Conservation (phyloP, 108 stramenopile species). For the Nitzschia sp. region DNA sequence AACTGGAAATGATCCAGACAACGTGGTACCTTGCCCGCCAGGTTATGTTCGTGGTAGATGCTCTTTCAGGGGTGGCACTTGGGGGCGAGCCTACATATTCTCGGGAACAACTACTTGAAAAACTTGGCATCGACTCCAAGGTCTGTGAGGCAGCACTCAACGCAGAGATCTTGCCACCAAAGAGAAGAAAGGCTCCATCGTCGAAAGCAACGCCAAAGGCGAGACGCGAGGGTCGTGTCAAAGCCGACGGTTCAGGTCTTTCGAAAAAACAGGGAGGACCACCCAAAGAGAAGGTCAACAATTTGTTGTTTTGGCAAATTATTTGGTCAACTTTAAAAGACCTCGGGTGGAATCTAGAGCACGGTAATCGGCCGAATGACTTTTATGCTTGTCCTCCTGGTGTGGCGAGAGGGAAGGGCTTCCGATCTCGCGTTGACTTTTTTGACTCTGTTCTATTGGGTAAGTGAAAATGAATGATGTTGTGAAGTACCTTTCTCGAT, state of each 20-base stretch:
- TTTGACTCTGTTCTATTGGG: constrained; percentile 30
- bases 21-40: constrained; percentile 4
- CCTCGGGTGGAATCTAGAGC: constrained; percentile 27
- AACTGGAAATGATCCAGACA: neutral
- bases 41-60: neutral
- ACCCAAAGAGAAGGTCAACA: neutral
- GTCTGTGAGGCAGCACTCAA: neutral
- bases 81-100: neutral
- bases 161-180: neutral
- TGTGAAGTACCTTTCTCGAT: neutral
- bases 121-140: neutral
- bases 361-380: constrained; percentile 35
- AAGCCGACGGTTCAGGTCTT: neutral
- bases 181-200: neutral
- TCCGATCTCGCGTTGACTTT: constrained; percentile 35
- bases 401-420: constrained; percentile 34
- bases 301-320: constrained; percentile 23
- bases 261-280: neutral
- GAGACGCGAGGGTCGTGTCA: neutral
- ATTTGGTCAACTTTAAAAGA: constrained; percentile 26
- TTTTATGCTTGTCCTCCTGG: constrained; percentile 45
- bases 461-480: neutral
- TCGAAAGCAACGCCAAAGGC: no score
- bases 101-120: neutral
- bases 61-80: neutral